Conservation (phyloP, 805 yeast genomes). For the Priceomyces carsonii region DNA sequence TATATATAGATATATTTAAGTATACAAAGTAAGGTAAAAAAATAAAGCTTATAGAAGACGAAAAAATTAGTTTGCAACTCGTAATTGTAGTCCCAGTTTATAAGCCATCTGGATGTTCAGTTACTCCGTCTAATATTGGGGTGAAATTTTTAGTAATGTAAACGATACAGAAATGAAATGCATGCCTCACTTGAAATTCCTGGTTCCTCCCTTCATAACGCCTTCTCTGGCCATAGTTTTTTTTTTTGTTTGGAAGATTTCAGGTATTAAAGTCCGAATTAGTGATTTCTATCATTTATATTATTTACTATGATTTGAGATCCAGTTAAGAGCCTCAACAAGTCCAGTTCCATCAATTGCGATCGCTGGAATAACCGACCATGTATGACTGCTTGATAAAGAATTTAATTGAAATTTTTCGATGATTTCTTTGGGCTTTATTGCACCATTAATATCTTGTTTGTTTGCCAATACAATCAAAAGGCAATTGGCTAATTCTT, state of each 20-base stretch:
- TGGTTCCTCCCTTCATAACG: neutral
- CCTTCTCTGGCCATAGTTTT: too few species aligned
- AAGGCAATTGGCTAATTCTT: slow-evolving; percentile 78
- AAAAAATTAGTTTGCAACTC: too few species aligned
- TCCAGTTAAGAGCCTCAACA: slow-evolving; percentile 86
- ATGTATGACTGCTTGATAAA: slow-evolving; percentile 63
- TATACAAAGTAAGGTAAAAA: too few species aligned
- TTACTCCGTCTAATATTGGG: too few species aligned
- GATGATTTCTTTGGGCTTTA: slow-evolving; percentile 79
- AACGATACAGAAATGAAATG: slow-evolving; percentile 5
- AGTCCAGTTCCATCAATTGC: slow-evolving; percentile 90
- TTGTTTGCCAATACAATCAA: slow-evolving; percentile 86
- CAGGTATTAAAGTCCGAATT: too few species aligned
- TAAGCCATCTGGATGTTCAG: too few species aligned
- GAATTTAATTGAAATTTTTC: slow-evolving; percentile 64
- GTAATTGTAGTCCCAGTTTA: too few species aligned
- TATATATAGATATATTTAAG: too few species aligned
- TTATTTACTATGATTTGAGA: slow-evolving; percentile 58
- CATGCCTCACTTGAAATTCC: neutral
- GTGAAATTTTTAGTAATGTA: slow-evolving; percentile 2
- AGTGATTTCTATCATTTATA: too few species aligned
- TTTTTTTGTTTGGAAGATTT: too few species aligned
- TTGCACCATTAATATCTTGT: slow-evolving; percentile 72
- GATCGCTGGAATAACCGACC: slow-evolving; percentile 91
- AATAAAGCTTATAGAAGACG: too few species aligned